A percentile compares a stretch with the other conserved stretches of the same genome.
These are phyloP conservation scores for Trichoderma polysporum DNA, from an alignment of 2,329 filamentous ascomycete species.

Conservation along the genomic window DNA sequence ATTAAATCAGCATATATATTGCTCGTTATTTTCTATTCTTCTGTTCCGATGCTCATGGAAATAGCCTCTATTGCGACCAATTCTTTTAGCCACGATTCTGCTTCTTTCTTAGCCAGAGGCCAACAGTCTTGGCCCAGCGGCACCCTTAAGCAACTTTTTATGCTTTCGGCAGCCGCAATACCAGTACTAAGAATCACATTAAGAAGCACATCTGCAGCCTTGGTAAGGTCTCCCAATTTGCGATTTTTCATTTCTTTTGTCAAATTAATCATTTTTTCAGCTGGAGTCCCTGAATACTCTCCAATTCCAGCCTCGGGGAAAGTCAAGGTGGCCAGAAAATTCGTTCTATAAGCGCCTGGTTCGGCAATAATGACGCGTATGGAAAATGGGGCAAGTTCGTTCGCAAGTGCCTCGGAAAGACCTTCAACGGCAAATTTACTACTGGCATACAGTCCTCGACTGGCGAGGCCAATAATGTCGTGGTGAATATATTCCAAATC, in stretches of 20 bases:
- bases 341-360: background rate
- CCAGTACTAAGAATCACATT: background rate
- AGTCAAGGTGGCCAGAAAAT: background rate
- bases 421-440: conserved; percentile 15
- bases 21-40: background rate
- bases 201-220: background rate
- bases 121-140: background rate
- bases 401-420: conserved; percentile 7
- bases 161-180: background rate
- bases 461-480: background rate
- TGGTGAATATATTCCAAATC: too few relatives aligned
- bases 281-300: background rate
- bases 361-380: conserved; percentile 16
- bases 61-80: background rate
- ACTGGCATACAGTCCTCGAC: background rate
- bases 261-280: background rate
- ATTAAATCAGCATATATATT: background rate
- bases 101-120: background rate
- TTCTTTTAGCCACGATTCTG: background rate
- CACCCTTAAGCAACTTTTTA: background rate
- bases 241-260: background rate
- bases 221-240: background rate
- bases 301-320: background rate
- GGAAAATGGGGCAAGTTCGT: background rate
- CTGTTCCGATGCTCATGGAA: background rate